Evolutionary conservation across 805 yeast genomes (phyloP), one percentile per base, ranked within the genome.

Genomic region (Clavispora fructus): DNA sequence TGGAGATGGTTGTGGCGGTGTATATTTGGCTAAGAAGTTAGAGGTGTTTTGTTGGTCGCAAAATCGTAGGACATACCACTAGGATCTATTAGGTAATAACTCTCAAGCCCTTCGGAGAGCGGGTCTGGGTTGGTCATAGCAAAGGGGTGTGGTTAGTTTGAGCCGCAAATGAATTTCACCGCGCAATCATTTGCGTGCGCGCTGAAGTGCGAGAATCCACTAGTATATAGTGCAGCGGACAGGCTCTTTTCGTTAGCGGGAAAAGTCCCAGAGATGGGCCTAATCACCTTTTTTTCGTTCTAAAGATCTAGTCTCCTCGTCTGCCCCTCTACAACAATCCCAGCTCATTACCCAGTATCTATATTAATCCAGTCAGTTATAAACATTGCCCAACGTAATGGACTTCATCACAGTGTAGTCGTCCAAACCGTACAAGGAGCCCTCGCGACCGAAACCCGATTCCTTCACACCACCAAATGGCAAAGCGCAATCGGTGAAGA

Each of bases 371-470:
- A 33, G 13, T 33, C 37, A 39, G 25, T 39, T 27, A 27, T 39
- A 41, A 25, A 73, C 77, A 57, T 79, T 83, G 23, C 79, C 82
- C 42, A 82, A 61, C 35, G 83, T 85, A 35, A 86, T 65, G n/a
- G 87, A 74, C 68, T 87, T 87, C 50, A 84, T 62, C 23, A 77
- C 75, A 10, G 80, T 69, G 65, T 85, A 86, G 63, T 87, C 94
- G 46, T 85, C 88, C 44, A 85, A 62, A 35, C 94, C 94, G 61
- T 80, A 82, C 58, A 78, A 75, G 17, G 90, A 83, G 46, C 90
- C 91, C 68, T 85, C 91, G 64, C 90, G 78, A 44, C 94, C 92
- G 55, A 82, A 83, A 1, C 92, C 95, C 35, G 87, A 80, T 63
- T 83, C 80, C 59, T 84, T 84, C 41, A 86, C 74, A 44, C 95